phyloP scores from a whole-genome alignment of 805 yeast genomes.

The Candida germanica region DNA sequence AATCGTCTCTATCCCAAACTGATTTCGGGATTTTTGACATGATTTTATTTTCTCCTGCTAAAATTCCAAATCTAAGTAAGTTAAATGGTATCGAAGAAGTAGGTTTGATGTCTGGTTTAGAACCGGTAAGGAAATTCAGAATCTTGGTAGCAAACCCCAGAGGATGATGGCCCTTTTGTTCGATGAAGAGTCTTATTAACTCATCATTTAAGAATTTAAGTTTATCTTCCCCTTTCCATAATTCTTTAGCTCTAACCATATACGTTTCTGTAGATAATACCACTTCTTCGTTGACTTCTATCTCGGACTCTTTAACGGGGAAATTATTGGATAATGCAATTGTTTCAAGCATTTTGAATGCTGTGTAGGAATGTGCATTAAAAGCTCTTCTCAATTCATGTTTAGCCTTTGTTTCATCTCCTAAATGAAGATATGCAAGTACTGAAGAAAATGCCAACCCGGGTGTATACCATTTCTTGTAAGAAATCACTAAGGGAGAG shows the following conservation, averaged over 20 bases:
- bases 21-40: slow-evolving; percentile 66
- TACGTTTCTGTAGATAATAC: slow-evolving; percentile 55
- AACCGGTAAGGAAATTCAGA: slow-evolving; percentile 13
- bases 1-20: slow-evolving; percentile 60
- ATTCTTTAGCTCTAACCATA: slow-evolving; percentile 47
- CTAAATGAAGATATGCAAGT: slow-evolving; percentile 53
- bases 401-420: slow-evolving; percentile 44
- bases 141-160: slow-evolving; percentile 14
- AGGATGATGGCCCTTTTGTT: neutral
- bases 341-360: slow-evolving; percentile 45
- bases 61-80: slow-evolving; percentile 61
- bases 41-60: slow-evolving; percentile 67
- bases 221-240: slow-evolving; percentile 52
- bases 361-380: slow-evolving; percentile 55
- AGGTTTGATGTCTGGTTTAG: slow-evolving; percentile 3
- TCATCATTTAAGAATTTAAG: slow-evolving; percentile 48
- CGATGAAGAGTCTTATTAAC: slow-evolving; percentile 23
- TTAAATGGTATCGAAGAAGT: slow-evolving; percentile 50
- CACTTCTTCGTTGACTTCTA: slow-evolving; percentile 24
- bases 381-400: slow-evolving; percentile 49
- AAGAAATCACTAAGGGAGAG: slow-evolving; percentile 55
- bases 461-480: slow-evolving; percentile 68
- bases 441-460: slow-evolving; percentile 66
- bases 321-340: slow-evolving; percentile 33
- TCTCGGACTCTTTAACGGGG: slow-evolving; percentile 21